These are phyloP conservation scores for Trichosporon asahii DNA, from an alignment of 1,284 basidiomycete species.

Conservation along the genomic window DNA sequence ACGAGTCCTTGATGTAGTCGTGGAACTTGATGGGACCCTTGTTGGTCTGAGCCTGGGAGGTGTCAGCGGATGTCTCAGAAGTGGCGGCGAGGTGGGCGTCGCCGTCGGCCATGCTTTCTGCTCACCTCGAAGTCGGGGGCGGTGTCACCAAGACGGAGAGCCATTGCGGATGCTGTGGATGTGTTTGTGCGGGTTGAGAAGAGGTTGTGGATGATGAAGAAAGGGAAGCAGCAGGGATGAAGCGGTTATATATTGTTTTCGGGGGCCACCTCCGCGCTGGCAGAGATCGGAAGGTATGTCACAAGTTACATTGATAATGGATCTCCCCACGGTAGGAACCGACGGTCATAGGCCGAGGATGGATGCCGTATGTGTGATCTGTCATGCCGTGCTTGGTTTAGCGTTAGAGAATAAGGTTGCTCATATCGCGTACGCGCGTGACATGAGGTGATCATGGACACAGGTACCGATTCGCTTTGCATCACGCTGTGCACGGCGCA, in stretches of 20 bases:
- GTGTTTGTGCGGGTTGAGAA: slow-evolving; percentile 6
- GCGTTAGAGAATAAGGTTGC: slow-evolving; percentile 8
- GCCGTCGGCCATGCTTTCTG: neutral
- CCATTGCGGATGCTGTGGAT: slow-evolving; percentile 32
- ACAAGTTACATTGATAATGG: neutral
- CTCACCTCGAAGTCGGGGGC: slow-evolving; percentile 44
- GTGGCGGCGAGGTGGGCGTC: neutral
- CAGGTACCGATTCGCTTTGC: neutral
- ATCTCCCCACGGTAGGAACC: neutral
- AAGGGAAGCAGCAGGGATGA: neutral
- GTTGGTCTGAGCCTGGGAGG: slow-evolving; percentile 73
- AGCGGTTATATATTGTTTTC: neutral
- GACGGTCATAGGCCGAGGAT: neutral
- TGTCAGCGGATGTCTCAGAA: slow-evolving; percentile 54
- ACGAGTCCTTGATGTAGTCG: slow-evolving; percentile 81
- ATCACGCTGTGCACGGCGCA: neutral
- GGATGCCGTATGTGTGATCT: slow-evolving; percentile 4
- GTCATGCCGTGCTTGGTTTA: slow-evolving; percentile 3
- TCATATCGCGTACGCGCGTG: slow-evolving; percentile 7
- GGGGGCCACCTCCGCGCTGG: neutral
- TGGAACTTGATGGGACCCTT: slow-evolving; percentile 66
- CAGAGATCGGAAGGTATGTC: neutral
- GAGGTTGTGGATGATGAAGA: neutral
- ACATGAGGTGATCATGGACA: slow-evolving; percentile 4
- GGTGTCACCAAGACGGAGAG: slow-evolving; percentile 47